Conservation (phyloP, 1,284 basidiomycete genomes). For the Meira miltonrushii region DNA sequence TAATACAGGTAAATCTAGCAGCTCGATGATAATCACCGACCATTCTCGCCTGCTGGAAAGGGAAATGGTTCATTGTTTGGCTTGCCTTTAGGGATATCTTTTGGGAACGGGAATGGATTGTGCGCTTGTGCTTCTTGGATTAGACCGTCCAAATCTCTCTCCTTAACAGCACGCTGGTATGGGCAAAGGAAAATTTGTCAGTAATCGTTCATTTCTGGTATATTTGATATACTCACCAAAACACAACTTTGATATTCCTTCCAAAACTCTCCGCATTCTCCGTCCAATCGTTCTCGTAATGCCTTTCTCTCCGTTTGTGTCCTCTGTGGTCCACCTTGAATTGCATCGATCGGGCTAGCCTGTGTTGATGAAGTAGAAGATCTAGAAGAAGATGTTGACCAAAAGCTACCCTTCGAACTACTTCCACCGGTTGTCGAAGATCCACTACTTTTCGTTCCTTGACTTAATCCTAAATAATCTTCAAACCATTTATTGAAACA, state of each 20-base stretch:
- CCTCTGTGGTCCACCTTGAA: background rate
- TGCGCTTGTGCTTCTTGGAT: slow-evolving; percentile 66
- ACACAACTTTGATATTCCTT: slow-evolving; percentile 72
- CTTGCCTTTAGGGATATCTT: slow-evolving; percentile 19
- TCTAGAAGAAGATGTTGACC: background rate
- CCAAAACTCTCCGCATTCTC: slow-evolving; percentile 75
- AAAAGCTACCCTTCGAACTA: slow-evolving; percentile 57
- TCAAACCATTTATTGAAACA: slow-evolving; percentile 98
- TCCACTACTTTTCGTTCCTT: slow-evolving; percentile 13
- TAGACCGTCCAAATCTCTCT: slow-evolving; percentile 69
- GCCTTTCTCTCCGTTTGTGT: slow-evolving; percentile 8
- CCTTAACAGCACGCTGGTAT: slow-evolving; percentile 70
- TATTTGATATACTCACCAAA: slow-evolving; percentile 57
- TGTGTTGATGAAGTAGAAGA: background rate
- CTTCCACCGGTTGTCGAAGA: slow-evolving; percentile 18
- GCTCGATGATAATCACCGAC: background rate
- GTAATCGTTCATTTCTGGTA: background rate
- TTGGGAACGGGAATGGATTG: slow-evolving; percentile 49
- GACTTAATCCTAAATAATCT: slow-evolving; percentile 64
- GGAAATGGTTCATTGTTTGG: slow-evolving; percentile 36
- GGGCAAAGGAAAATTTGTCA: background rate
- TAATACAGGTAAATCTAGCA: background rate
- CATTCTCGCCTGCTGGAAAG: slow-evolving; percentile 25
- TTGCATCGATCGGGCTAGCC: background rate
- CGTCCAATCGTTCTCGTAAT: slow-evolving; percentile 60